phyloP scores from a whole-genome alignment of 2,329 filamentous ascomycete species.

The Ophiostoma piceae region DNA sequence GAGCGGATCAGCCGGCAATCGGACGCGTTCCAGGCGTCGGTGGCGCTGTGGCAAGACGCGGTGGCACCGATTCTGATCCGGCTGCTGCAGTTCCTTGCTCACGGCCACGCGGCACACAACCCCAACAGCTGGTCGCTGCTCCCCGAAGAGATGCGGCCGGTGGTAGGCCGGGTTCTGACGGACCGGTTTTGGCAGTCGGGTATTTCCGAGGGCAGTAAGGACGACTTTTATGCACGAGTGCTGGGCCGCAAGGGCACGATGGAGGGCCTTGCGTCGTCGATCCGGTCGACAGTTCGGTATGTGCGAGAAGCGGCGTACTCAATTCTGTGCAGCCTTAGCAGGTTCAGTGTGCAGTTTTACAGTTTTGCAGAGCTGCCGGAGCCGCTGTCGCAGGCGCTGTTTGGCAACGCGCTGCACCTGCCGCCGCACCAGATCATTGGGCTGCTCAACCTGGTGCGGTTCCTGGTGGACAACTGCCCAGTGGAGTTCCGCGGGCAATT shows the following conservation, averaged over 20 bases:
- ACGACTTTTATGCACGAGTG: slow-evolving; percentile 92
- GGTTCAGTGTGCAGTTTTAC: slow-evolving; percentile 83
- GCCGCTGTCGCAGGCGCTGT: slow-evolving; percentile 77
- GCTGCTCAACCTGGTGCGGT: slow-evolving; percentile 81
- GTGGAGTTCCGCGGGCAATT: slow-evolving; percentile 71
- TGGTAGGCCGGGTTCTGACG: slow-evolving; percentile 78
- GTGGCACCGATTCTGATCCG: slow-evolving; percentile 80
- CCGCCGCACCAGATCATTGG: slow-evolving; percentile 92
- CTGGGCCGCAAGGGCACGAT: slow-evolving; percentile 82
- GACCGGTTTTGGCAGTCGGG: slow-evolving; percentile 98
- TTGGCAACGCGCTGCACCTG: slow-evolving; percentile 72
- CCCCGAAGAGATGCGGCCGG: slow-evolving; percentile 66
- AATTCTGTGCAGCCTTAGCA: slow-evolving; percentile 88
- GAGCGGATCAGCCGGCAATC: slow-evolving; percentile 77
- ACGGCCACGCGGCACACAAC: slow-evolving; percentile 89
- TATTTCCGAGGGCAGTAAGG: slow-evolving; percentile 90
- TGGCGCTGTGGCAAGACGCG: slow-evolving; percentile 75
- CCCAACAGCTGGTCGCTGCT: slow-evolving; percentile 75
- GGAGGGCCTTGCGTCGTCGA: slow-evolving; percentile 89
- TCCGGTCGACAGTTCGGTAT: slow-evolving; percentile 80
- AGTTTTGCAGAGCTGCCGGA: slow-evolving; percentile 78
- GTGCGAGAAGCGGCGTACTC: slow-evolving; percentile 92
- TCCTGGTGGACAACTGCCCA: slow-evolving; percentile 88
- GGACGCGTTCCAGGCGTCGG: slow-evolving; percentile 67
- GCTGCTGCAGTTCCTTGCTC: slow-evolving; percentile 76